Percentiles rank a stretch among this genome's conserved stretches.
Evolutionary conservation across 225 moss, liverwort and hornwort species (phyloP).

Genomic region (Pseudoscleropodium purum): DNA sequence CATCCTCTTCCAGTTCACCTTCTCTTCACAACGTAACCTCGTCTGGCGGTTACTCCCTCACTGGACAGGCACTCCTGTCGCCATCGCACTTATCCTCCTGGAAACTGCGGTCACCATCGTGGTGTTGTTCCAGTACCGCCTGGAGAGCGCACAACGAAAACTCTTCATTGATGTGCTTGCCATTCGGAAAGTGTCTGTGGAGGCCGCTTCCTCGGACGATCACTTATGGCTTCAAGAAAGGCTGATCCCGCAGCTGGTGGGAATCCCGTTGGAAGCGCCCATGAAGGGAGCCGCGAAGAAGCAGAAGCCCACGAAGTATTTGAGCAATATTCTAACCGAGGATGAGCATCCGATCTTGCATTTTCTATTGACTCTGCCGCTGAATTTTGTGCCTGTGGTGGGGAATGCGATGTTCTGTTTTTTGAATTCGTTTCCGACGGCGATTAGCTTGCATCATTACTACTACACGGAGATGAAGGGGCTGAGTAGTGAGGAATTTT

Average conservation of each 20-base stretch:
- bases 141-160: constrained; percentile 55
- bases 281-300: background rate
- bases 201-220: constrained; percentile 34
- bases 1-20: constrained; percentile 28
- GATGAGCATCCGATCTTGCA: constrained; percentile 48
- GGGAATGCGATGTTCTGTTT: constrained; percentile 60
- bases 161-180: constrained; percentile 49
- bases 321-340: constrained; percentile 35
- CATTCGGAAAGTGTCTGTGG: constrained; percentile 26
- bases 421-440: constrained; percentile 53
- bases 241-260: constrained; percentile 34
- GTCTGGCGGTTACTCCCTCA: constrained; percentile 18
- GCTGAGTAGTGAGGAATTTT: constrained; percentile 48
- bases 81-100: constrained; percentile 35
- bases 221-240: constrained; percentile 47
- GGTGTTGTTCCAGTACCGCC: constrained; percentile 53
- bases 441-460: constrained; percentile 48
- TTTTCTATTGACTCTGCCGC: constrained; percentile 52
- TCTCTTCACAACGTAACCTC: constrained; percentile 11
- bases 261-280: background rate
- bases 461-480: constrained; percentile 67
- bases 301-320: constrained; percentile 4
- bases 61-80: constrained; percentile 30
- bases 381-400: constrained; percentile 67
- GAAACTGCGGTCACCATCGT: constrained; percentile 55